Evolutionary conservation across 2,329 filamentous ascomycete genomes (phyloP).

Genomic region (Alternaria sp.): DNA sequence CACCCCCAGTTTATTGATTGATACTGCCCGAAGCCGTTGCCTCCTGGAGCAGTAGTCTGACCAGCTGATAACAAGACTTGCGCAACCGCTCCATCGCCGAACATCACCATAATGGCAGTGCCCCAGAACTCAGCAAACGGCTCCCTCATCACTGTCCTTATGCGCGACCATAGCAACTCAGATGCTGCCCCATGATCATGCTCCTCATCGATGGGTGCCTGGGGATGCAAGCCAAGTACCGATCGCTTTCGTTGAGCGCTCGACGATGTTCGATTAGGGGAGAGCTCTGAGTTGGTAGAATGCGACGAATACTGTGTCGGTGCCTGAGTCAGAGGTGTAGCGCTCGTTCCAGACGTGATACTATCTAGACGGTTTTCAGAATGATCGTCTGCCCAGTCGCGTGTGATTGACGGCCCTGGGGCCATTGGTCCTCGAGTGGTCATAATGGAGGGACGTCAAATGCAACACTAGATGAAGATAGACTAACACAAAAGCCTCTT

Average conservation of each 20-base stretch:
- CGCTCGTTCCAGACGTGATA: slow-evolving; percentile 19
- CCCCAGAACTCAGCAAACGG: slow-evolving; percentile 57
- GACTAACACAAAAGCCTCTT: background rate
- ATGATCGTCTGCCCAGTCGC: slow-evolving; percentile 29
- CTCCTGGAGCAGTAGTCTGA: slow-evolving; percentile 51
- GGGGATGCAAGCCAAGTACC: slow-evolving; percentile 50
- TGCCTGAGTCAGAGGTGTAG: slow-evolving; percentile 24
- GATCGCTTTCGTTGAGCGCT: slow-evolving; percentile 35
- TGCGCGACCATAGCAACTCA: slow-evolving; percentile 50
- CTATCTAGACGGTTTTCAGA: slow-evolving; percentile 18
- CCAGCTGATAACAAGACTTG: slow-evolving; percentile 53
- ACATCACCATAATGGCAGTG: slow-evolving; percentile 53
- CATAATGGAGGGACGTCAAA: slow-evolving; percentile 5
- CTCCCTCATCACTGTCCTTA: slow-evolving; percentile 51
- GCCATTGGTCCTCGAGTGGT: slow-evolving; percentile 24
- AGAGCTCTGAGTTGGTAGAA: slow-evolving; percentile 16
- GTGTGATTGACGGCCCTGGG: slow-evolving; percentile 25
- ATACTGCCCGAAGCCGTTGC: slow-evolving; percentile 53
- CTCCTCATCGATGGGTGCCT: slow-evolving; percentile 53
- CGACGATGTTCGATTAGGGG: slow-evolving; percentile 30
- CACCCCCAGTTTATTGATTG: slow-evolving; percentile 55
- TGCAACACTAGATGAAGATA: background rate
- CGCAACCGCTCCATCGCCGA: slow-evolving; percentile 56
- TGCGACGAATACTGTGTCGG: slow-evolving; percentile 29
- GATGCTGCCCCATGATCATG: slow-evolving; percentile 49